A percentile compares a stretch with the other conserved stretches of the same genome.
These are phyloP conservation scores for Lachnellula occidentalis DNA, from an alignment of 2,329 filamentous ascomycete species.

Conservation along the genomic window DNA sequence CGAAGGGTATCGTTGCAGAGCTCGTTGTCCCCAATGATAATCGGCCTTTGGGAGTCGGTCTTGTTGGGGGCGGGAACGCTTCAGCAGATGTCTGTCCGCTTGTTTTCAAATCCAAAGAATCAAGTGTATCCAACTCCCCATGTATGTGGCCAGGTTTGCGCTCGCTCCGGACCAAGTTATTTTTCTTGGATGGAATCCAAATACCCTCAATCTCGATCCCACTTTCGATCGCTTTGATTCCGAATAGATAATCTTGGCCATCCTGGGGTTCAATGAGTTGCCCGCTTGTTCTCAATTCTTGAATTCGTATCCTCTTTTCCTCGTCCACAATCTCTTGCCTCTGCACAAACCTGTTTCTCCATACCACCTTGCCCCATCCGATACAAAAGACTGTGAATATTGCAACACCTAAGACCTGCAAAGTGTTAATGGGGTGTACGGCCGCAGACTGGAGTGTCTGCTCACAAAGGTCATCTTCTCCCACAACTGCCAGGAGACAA, in stretches of 20 bases:
- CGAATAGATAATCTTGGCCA: constrained; percentile 70
- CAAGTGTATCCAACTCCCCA: constrained; percentile 5
- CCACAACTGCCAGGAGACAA: constrained; percentile 72
- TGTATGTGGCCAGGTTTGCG: constrained; percentile 14
- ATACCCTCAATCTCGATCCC: constrained; percentile 83
- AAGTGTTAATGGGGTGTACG: constrained; percentile 1
- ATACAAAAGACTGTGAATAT: constrained; percentile 65
- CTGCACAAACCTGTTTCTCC: constrained; percentile 48
- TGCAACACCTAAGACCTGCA: constrained; percentile 63
- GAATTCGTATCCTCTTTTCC: constrained; percentile 51
- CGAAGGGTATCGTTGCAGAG: neutral
- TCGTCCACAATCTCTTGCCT: constrained; percentile 61
- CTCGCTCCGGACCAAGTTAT: constrained; percentile 22
- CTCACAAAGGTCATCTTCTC: constrained; percentile 86
- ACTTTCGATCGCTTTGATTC: constrained; percentile 76
- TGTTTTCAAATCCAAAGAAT: constrained; percentile 7
- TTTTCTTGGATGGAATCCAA: constrained; percentile 47
- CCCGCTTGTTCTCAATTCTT: constrained; percentile 51
- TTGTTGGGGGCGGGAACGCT: neutral
- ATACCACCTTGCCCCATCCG: constrained; percentile 63
- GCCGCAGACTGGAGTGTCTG: constrained; percentile 16
- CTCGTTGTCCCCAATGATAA: constrained; percentile 2
- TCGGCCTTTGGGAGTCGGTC: constrained; percentile 7
- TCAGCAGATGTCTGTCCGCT: constrained; percentile 3
- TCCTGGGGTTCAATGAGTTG: constrained; percentile 27